Evolutionary conservation across 1,139 yeast species (phyloP), one percentile per base, ranked within the genome.

Genomic region (Oligophagozyma castellii): DNA sequence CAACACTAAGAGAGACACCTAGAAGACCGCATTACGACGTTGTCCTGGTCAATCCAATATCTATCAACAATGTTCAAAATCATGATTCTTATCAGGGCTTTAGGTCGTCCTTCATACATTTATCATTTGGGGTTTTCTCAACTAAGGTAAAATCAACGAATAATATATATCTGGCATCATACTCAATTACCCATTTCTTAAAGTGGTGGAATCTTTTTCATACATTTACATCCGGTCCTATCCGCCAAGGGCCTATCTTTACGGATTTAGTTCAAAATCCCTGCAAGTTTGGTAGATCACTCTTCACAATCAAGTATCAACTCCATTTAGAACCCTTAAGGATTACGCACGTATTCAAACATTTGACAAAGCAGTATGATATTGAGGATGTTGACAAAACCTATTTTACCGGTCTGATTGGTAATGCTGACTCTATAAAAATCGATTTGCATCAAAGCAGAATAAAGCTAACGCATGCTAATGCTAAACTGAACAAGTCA

Each of bases 371-470:
- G 4, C 61, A 59, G 12, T 42, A 44, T 12, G 60, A 62, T 25
- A 42, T 60, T 16, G 56, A 62, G 14, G 65, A 64, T 24, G 58
- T 62, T 28, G 62, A 62, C 29, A 59, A 64, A 25, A 61, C 70
- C 16, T 29, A 7, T 1, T 71, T 77, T 38, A 75, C 86, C 3
- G 95, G 95, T 2, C 43, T 83, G 24, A 84, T 84, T 46, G 80
- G 76, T 2, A 71, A 67, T 38, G 63, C 75, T 24, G 63, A 66
- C 10, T 59, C 65, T 3, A 73, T 84, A 38, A 58, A 67, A 13
- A 63, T 84, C 48, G 95, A 84, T 48, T 54, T 84, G 22, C 95
- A 84, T 48, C 94, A 76, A 44, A 63, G 86, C 25, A 71, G 79
- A 42, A 79, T 77, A 39, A 65, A 73, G 24, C 59, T 69, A 10